Evolutionary conservation across 2,329 filamentous ascomycete genomes (phyloP), one percentile per base, ranked within the genome.

Genomic region (Karstenula rhodostoma): DNA sequence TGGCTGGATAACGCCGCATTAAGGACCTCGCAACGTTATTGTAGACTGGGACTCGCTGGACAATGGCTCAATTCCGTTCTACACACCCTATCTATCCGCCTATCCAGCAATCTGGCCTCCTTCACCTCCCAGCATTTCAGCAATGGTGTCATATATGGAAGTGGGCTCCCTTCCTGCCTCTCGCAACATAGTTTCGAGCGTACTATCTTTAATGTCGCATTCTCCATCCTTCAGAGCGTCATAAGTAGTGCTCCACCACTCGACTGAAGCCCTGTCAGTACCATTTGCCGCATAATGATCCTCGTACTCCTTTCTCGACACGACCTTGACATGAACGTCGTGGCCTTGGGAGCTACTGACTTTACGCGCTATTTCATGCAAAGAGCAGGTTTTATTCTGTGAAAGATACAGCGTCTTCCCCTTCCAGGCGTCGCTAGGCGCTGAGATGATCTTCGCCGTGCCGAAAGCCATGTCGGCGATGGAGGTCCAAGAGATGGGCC

Each of bases 231-330:
- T 67, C 35, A 83, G 43, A 46, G 80, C 80, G 62, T 81, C 79
- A 59, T 82, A 83, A 25, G 79, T 79, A 37, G 71, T 77, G 40
- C 75, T 77, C 81, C 81, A 83, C 81, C 81, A 83, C 64, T 78
- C 77, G 6, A 82, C 77, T 46, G 73, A 68, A 8, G 67, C 59
- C 53, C 73, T 73, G 23, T 80, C 73, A 67, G 76, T 76, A 0
- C 72, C 72, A 55, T 67, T 73, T 43, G 78, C 68, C 9, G 78
- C 70, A 66, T 82, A 81, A 60, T 67, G 79, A 22, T 73, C 69
- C 59, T 81, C 80, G 59, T 81, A 78, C 61, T 80, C 79, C 35
- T 77, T 69, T 56, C 73, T 74, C 5, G 58, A 51, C 3, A 81
- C 78, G 3, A 79, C 60, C 64, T 77, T 78, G 19, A 82, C 19